Conservation (phyloP, 768 basidiomycete species). For the Leccinum boreale region DNA sequence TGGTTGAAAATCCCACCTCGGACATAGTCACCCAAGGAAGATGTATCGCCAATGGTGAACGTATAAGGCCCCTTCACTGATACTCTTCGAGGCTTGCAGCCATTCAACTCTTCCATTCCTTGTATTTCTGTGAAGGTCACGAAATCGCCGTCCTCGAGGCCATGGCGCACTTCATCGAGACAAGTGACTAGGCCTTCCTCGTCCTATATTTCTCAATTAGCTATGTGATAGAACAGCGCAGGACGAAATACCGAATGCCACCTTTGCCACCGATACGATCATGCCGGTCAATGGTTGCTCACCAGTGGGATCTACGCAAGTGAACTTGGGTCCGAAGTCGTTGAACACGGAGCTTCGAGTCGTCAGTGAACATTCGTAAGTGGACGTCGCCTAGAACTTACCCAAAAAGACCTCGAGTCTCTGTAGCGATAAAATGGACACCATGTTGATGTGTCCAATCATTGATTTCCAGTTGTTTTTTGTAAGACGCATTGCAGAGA, state of each 20-base stretch:
- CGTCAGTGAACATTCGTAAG: constrained; percentile 3
- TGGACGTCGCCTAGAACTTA: constrained; percentile 33
- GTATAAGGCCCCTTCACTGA: constrained; percentile 97
- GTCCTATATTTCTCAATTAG: constrained; percentile 44
- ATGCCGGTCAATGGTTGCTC: constrained; percentile 92
- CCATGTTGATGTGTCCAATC: constrained; percentile 90
- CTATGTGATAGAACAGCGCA: neutral
- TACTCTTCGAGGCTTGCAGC: constrained; percentile 87
- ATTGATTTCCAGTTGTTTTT: constrained; percentile 91
- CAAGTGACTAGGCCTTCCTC: constrained; percentile 93
- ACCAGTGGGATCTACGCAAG: constrained; percentile 97
- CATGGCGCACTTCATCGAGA: constrained; percentile 95
- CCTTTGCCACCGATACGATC: constrained; percentile 93
- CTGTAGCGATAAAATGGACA: constrained; percentile 88
- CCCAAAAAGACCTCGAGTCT: constrained; percentile 94
- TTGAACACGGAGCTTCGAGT: constrained; percentile 80
- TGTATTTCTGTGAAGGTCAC: constrained; percentile 96
- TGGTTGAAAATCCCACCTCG: constrained; percentile 94
- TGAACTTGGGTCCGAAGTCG: constrained; percentile 93
- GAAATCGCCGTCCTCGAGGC: constrained; percentile 97
- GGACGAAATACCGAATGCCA: constrained; percentile 25
- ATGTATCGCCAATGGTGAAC: constrained; percentile 92
- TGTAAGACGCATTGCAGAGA: constrained; percentile 70
- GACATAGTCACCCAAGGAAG: constrained; percentile 70
- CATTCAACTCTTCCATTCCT: constrained; percentile 91